Conservation (phyloP, 2,329 filamentous ascomycete genomes). For the Colletotrichum horii region DNA sequence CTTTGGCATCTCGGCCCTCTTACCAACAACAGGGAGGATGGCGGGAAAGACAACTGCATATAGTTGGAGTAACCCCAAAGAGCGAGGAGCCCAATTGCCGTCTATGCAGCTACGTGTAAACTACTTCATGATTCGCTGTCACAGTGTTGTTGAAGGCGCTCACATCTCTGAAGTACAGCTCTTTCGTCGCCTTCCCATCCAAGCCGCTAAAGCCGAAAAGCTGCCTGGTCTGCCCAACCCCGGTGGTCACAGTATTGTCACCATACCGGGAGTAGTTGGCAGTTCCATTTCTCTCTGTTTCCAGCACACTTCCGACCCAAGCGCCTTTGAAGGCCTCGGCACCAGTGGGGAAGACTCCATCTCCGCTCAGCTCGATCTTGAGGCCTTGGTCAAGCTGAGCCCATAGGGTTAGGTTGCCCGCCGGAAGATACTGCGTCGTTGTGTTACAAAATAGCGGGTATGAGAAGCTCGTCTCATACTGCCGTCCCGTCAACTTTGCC, state of each 20-base stretch:
- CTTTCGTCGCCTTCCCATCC: slow-evolving; percentile 28
- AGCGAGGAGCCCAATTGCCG: neutral
- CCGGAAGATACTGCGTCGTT: slow-evolving; percentile 45
- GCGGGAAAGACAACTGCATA: neutral
- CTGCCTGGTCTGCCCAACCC: slow-evolving; percentile 63
- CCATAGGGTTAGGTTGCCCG: slow-evolving; percentile 50
- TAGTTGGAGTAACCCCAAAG: neutral
- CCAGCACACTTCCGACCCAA: slow-evolving; percentile 34
- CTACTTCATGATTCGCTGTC: neutral
- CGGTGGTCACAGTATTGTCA: slow-evolving; percentile 50
- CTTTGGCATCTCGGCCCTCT: neutral
- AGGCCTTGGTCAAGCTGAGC: slow-evolving; percentile 48
- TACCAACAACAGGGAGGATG: neutral
- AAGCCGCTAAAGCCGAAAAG: slow-evolving; percentile 57
- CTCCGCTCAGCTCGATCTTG: slow-evolving; percentile 39
- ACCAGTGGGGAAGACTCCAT: slow-evolving; percentile 59
- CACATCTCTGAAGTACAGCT: slow-evolving; percentile 65
- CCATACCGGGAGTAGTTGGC: slow-evolving; percentile 58
- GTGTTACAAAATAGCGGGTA: slow-evolving; percentile 67
- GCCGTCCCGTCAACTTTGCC: neutral
- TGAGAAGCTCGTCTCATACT: slow-evolving; percentile 47
- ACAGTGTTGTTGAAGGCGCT: slow-evolving; percentile 54
- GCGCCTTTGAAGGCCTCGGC: slow-evolving; percentile 56
- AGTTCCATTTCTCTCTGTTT: slow-evolving; percentile 61
- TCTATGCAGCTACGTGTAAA: neutral